phyloP scores from a whole-genome alignment of 2,329 filamentous ascomycete genomes.

The Teratosphaeria nubilosa region DNA sequence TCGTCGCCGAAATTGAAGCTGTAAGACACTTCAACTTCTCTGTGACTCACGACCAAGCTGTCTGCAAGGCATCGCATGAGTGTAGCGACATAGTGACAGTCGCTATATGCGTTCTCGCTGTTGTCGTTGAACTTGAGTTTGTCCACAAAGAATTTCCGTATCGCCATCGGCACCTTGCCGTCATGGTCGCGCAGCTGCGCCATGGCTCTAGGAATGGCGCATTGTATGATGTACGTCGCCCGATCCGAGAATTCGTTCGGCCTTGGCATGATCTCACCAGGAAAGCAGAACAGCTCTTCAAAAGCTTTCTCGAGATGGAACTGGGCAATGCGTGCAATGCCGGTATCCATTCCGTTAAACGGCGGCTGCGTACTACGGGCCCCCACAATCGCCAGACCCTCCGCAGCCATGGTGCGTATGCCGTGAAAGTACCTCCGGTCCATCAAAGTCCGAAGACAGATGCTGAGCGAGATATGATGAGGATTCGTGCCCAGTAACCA shows the following conservation, averaged over 20 bases:
- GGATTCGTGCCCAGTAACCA: slow-evolving; percentile 36
- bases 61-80: slow-evolving; percentile 58
- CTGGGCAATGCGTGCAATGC: slow-evolving; percentile 64
- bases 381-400: slow-evolving; percentile 61
- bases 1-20: slow-evolving; percentile 34
- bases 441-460: slow-evolving; percentile 80
- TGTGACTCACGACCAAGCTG: slow-evolving; percentile 36
- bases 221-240: slow-evolving; percentile 73
- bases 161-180: slow-evolving; percentile 67
- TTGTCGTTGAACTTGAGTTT: slow-evolving; percentile 93
- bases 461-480: slow-evolving; percentile 76
- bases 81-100: slow-evolving; percentile 77
- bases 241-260: slow-evolving; percentile 90
- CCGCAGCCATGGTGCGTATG: slow-evolving; percentile 75
- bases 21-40: slow-evolving; percentile 16
- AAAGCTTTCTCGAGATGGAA: slow-evolving; percentile 80
- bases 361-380: neutral
- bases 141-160: slow-evolving; percentile 76
- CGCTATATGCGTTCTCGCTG: slow-evolving; percentile 74
- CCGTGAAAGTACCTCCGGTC: slow-evolving; percentile 90
- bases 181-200: slow-evolving; percentile 64
- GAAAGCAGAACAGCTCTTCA: slow-evolving; percentile 77
- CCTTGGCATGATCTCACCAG: slow-evolving; percentile 61
- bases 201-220: slow-evolving; percentile 72
- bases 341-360: slow-evolving; percentile 35